These are phyloP conservation scores for Colletotrichum gloeosporioides DNA, from an alignment of 2,329 filamentous ascomycete genomes.

Conservation along the genomic window DNA sequence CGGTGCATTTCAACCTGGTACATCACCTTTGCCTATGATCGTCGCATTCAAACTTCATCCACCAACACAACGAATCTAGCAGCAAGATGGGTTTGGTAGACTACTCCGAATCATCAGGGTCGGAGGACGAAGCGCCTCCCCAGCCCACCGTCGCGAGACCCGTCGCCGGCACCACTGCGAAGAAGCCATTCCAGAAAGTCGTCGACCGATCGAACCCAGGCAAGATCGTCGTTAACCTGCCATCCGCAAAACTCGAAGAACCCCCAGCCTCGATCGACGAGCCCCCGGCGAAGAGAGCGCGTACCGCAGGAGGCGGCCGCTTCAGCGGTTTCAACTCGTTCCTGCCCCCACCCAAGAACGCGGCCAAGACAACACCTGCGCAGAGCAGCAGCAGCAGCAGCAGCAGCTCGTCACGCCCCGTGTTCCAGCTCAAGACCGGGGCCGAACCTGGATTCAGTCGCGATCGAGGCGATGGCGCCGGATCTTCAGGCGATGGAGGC, in stretches of 20 bases:
- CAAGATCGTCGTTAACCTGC: constrained; percentile 84
- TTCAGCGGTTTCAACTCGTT: constrained; percentile 88
- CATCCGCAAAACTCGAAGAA: constrained; percentile 50
- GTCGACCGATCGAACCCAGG: constrained; percentile 81
- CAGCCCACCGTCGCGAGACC: constrained; percentile 35
- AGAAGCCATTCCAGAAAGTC: constrained; percentile 77
- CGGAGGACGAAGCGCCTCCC: constrained; percentile 48
- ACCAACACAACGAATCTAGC: not conserved
- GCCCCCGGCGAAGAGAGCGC: constrained; percentile 75
- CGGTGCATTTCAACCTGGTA: not conserved
- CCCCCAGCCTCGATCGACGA: constrained; percentile 44
- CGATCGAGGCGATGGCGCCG: constrained; percentile 60
- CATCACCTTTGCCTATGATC: constrained; percentile 1
- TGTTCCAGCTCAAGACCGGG: constrained; percentile 79
- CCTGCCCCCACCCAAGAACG: constrained; percentile 81
- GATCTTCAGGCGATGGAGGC: constrained; percentile 25
- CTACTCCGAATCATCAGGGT: constrained; percentile 83
- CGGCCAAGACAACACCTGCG: constrained; percentile 39
- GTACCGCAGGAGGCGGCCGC: constrained; percentile 56
- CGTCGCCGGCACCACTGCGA: constrained; percentile 27
- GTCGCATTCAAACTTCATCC: not conserved
- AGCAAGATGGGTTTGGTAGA: constrained; percentile 75
- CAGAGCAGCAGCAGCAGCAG: constrained; percentile 27
- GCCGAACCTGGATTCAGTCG: constrained; percentile 82
- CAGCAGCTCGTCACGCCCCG: constrained; percentile 20